A percentile compares a stretch with the other conserved stretches of the same genome.
phyloP scores from a whole-genome alignment of 2,329 filamentous ascomycete species.

The Colletotrichum horii region DNA sequence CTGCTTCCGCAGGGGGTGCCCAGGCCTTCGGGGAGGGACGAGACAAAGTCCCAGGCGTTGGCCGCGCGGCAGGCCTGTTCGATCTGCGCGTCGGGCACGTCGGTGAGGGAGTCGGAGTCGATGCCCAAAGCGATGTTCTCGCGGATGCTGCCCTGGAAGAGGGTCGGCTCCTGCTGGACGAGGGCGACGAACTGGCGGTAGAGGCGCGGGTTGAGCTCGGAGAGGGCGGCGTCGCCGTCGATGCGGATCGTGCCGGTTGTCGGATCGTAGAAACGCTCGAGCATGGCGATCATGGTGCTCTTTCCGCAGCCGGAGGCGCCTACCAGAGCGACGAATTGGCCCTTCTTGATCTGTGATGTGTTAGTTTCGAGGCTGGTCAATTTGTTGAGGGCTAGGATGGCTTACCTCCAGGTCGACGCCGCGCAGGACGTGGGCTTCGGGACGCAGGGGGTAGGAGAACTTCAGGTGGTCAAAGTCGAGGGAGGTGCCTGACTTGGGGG shows the following conservation, averaged over 20 bases:
- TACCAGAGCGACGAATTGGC: conserved; percentile 59
- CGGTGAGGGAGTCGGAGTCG: conserved; percentile 4
- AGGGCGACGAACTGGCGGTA: conserved; percentile 59
- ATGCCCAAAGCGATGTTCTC: conserved; percentile 50
- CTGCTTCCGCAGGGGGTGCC: conserved; percentile 68
- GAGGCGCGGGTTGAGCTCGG: conserved; percentile 49
- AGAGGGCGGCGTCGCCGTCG: conserved; percentile 46
- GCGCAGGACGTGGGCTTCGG: conserved; percentile 43
- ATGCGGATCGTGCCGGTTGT: conserved; percentile 51
- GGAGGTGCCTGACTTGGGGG: conserved; percentile 36
- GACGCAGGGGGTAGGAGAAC: conserved; percentile 66
- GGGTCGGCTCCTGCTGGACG: conserved; percentile 62
- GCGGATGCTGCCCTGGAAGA: conserved; percentile 52
- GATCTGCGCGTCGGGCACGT: conserved; percentile 38
- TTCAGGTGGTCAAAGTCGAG: conserved; percentile 60
- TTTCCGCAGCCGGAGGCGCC: conserved; percentile 65
- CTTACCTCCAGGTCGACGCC: conserved; percentile 44
- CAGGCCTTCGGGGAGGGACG: conserved; percentile 52
- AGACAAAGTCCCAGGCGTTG: conserved; percentile 53
- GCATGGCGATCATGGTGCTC: conserved; percentile 62
- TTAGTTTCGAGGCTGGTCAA: background rate
- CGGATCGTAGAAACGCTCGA: conserved; percentile 51
- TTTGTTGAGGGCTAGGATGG: rapidly evolving
- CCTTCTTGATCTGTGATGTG: conserved; percentile 40
- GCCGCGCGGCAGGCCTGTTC: conserved; percentile 50